Evolutionary conservation across 768 basidiomycete species (phyloP), one percentile per base, ranked within the genome.

Genomic region (Lactarius pseudohatsudake): DNA sequence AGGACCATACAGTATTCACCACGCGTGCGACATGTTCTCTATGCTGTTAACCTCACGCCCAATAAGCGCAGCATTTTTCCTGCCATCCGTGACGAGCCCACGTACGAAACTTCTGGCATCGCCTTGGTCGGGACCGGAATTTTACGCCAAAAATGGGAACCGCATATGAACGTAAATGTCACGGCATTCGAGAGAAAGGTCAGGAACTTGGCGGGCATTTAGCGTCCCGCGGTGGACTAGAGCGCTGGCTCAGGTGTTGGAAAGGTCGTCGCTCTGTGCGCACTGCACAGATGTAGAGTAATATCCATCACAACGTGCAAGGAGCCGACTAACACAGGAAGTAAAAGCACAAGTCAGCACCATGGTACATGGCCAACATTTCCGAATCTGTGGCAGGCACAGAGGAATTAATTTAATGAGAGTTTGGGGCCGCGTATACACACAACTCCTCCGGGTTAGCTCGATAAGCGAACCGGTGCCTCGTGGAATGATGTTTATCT

Each of bases 391-490:
- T 34, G 41, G 22, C 26, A 20, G 54, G 30, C 54, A 57, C 56
- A 30, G 22, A 13, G 32, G 18, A 32, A n/a, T 30, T 36, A 57
- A 53, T 53, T 28, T 28, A 53, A 26, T 5, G 50, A 26, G 50
- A 26, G 11, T 53, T 53, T 53, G 15, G 41, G 15, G 26, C 22
- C 50, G 50, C 22, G 6, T 41, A 41, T 30, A 16, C 15, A 38
- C 56, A 57, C 57, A 38, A 9, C 22, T 45, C 34, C 47, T 22
- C 0, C 54, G 61, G 61, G 66, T 22, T 58, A 63, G 15, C 2
- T 26, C 15, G 6, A 28, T 62, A 66, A 34, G 57, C 65, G 65
- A 30, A 13, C 66, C 64, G 59, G 59, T 57, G 18, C 28, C 36
- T 41, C 32, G 1, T 54, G 38, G 47, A n/a, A n/a, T 58, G 10